Percentiles rank a stretch among this genome's conserved stretches.
Evolutionary conservation across 2,329 filamentous ascomycete genomes (phyloP).

Genomic region (Alternaria rosae): DNA sequence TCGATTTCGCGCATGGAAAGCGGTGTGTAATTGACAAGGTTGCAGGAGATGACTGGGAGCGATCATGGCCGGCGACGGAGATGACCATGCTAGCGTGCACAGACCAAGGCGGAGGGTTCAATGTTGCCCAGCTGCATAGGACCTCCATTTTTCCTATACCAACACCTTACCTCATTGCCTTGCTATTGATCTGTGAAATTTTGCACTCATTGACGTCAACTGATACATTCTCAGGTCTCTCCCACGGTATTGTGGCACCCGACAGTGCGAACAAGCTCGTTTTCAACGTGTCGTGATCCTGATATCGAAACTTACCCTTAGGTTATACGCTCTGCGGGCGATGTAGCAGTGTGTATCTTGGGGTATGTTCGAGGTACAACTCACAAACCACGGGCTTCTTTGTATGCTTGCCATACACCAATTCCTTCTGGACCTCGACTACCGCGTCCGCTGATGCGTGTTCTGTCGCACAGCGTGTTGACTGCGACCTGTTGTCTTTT

Average conservation of each 20-base stretch:
- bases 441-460: neutral
- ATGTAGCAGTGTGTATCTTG: neutral
- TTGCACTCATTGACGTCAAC: neutral
- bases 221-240: neutral
- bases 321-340: neutral
- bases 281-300: neutral
- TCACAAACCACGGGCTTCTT: neutral
- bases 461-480: neutral
- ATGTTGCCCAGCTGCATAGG: neutral
- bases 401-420: neutral
- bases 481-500: neutral
- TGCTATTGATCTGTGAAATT: neutral
- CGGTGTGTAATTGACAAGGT: neutral
- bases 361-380: neutral
- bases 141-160: neutral
- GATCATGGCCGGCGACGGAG: slow-evolving; percentile 1
- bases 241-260: neutral
- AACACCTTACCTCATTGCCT: neutral
- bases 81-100: slow-evolving; percentile 13
- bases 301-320: neutral
- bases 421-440: neutral
- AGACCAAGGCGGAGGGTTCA: neutral
- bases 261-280: neutral
- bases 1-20: slow-evolving; percentile 9
- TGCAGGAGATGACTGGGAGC: slow-evolving; percentile 4